Base-by-base conservation (phyloP, 805 yeast species). In the Candida namnaoensis region DNA sequence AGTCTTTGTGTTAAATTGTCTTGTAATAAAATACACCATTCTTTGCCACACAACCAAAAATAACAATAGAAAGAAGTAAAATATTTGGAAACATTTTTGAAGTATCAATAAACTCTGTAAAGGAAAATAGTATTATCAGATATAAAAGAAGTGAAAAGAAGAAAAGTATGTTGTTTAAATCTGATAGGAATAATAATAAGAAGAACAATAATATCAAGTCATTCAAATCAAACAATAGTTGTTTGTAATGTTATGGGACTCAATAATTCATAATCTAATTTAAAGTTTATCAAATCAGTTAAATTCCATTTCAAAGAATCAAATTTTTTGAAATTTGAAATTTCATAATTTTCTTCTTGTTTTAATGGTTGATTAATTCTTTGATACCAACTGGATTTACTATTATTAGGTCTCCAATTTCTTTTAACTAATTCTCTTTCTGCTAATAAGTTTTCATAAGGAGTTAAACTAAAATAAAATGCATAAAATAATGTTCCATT, bases 401-500 rank as follows among this genome's bases (percentile, higher is more conserved):
- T 80, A 47, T 72, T 74, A 60, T 84, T 85, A 57, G 73, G 76
- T 40, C 78, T 69, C 99, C 99, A 91, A 35, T 88, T 85, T 52
- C 96, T 74, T 46, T 71, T 71, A 46, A 66, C 56, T 46, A 91
- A 71, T 63, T 93, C 98, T 51, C 76, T 70, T 5, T 95, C 88
- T 1, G 96, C 85, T 39, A 80, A 64, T 47, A 69, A 74, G 54
- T 82, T 88, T 50, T 81, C 81, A 53, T 79, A 80, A 11, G 83
- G 71, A 19, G 84, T 84, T 51, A 77, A 80, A 38, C 67, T 63
- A 46, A 86, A 93, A 65, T 93, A 93, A 65, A 88, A 93, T 35
- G 90, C 84, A 68, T 87, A 93, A 53, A 91, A 91, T 51, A 93
- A 64, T 4, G 96, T 86, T 55, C 85, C 96, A 33, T 79, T 70